Evolutionary conservation across 768 basidiomycete genomes (phyloP).

Genomic region (Phallus indusiatus): DNA sequence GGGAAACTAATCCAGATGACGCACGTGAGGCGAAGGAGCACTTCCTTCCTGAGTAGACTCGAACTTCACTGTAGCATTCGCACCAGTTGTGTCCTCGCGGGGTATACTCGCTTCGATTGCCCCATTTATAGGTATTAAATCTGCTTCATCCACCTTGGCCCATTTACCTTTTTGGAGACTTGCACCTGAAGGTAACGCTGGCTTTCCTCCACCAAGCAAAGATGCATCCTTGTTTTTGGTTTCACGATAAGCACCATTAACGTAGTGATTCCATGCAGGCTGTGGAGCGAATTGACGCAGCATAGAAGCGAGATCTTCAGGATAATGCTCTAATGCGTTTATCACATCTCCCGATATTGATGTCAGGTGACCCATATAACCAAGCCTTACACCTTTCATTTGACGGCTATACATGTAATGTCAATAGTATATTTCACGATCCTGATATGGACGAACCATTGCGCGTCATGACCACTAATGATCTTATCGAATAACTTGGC

Average conservation of each 20-base stretch:
- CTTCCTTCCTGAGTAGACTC: conserved; percentile 42
- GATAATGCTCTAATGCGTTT: conserved; percentile 80
- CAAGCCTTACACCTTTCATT: conserved; percentile 71
- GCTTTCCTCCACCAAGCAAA: conserved; percentile 81
- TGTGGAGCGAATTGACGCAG: conserved; percentile 65
- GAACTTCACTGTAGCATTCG: conserved; percentile 56
- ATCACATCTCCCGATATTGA: conserved; percentile 94
- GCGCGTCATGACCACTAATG: conserved; percentile 69
- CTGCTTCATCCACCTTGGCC: conserved; percentile 15
- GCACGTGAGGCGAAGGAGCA: conserved; percentile 36
- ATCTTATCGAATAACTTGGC: conserved; percentile 77
- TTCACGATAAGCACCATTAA: conserved; percentile 75
- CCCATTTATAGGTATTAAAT: conserved; percentile 7
- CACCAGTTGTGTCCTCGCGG: conserved; percentile 33
- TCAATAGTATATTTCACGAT: not conserved
- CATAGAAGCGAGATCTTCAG: conserved; percentile 58
- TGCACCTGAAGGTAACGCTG: conserved; percentile 33
- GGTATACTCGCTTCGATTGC: conserved; percentile 11
- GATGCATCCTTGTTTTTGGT: conserved; percentile 74
- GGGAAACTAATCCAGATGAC: conserved; percentile 9
- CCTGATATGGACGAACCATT: conserved; percentile 41
- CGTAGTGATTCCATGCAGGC: conserved; percentile 83
- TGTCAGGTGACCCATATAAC: conserved; percentile 95
- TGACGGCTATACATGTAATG: conserved; percentile 36
- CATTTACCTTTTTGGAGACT: conserved; percentile 62